phyloP scores from a whole-genome alignment of 2,329 filamentous ascomycete species.

The Pseudopyricularia javanii region DNA sequence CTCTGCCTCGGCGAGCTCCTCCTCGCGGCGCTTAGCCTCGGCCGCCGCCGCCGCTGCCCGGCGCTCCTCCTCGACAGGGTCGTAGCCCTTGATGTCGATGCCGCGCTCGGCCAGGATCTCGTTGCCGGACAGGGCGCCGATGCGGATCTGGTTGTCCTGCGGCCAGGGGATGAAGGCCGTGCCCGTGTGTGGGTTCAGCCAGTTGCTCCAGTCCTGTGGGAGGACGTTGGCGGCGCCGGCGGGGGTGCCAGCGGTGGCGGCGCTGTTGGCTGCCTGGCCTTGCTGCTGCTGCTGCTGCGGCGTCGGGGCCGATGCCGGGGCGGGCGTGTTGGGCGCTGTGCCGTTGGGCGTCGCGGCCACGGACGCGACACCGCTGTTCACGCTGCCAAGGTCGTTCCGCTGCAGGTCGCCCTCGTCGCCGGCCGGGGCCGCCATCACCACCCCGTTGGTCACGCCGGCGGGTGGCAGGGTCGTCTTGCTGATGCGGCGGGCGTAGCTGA shows the following conservation, averaged over 20 bases:
- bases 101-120: conserved; percentile 51
- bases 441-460: conserved; percentile 32
- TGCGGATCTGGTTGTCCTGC: conserved; percentile 53
- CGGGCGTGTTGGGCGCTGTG: conserved; percentile 7
- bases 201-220: conserved; percentile 33
- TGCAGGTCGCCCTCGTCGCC: neutral
- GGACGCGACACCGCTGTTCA: neutral
- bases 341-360: conserved; percentile 6
- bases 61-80: conserved; percentile 42
- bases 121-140: conserved; percentile 53
- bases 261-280: conserved; percentile 11
- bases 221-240: conserved; percentile 18
- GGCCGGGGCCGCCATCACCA: conserved; percentile 17
- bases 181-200: conserved; percentile 42
- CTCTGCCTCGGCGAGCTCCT: conserved; percentile 29
- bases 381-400: conserved; percentile 6
- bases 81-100: conserved; percentile 47
- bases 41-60: conserved; percentile 27
- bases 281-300: conserved; percentile 5
- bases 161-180: conserved; percentile 69
- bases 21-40: conserved; percentile 36
- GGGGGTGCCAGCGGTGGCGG: conserved; percentile 19
- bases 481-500: conserved; percentile 68
- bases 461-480: conserved; percentile 68
- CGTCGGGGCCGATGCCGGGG: conserved; percentile 1